Conservation (phyloP, 108 stramenopile genomes). For the Conticribra weissflogii region DNA sequence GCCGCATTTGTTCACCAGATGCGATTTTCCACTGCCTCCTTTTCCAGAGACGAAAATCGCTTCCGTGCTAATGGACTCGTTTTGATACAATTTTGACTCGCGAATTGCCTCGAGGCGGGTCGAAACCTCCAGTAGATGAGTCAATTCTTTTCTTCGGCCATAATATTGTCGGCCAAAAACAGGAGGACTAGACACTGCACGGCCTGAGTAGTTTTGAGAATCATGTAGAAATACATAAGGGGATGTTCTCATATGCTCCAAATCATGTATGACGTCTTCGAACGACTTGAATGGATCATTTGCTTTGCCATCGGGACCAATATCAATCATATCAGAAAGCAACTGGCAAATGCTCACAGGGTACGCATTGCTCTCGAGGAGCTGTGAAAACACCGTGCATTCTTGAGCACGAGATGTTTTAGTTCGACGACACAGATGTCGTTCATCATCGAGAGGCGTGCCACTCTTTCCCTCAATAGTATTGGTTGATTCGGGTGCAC, state of each 20-base stretch:
- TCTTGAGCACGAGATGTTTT: too few species aligned
- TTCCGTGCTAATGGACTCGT: too few species aligned
- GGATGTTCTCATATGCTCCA: slow-evolving; percentile 17
- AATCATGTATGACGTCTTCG: slow-evolving; percentile 19
- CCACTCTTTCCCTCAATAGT: too few species aligned
- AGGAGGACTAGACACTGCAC: neutral
- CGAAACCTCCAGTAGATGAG: slow-evolving; percentile 6
- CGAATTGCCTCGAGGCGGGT: neutral
- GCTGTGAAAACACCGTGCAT: too few species aligned
- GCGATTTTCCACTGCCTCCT: too few species aligned
- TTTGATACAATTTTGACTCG: too few species aligned
- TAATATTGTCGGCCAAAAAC: slow-evolving; percentile 14
- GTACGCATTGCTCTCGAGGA: too few species aligned
- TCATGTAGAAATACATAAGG: slow-evolving; percentile 16
- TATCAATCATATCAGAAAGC: slow-evolving; percentile 19
- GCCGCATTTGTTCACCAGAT: too few species aligned
- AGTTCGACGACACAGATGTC: too few species aligned
- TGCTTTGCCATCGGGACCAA: neutral
- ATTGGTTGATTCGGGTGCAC: too few species aligned
- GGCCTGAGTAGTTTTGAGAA: slow-evolving; percentile 1
- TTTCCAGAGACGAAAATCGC: slow-evolving; percentile 16
- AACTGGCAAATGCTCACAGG: slow-evolving; percentile 28
- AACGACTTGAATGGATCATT: slow-evolving; percentile 13
- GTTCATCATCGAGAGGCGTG: too few species aligned
- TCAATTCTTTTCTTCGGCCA: slow-evolving; percentile 15